Conservation (phyloP, 345 rosid species). For the Gossypium herbaceum region DNA sequence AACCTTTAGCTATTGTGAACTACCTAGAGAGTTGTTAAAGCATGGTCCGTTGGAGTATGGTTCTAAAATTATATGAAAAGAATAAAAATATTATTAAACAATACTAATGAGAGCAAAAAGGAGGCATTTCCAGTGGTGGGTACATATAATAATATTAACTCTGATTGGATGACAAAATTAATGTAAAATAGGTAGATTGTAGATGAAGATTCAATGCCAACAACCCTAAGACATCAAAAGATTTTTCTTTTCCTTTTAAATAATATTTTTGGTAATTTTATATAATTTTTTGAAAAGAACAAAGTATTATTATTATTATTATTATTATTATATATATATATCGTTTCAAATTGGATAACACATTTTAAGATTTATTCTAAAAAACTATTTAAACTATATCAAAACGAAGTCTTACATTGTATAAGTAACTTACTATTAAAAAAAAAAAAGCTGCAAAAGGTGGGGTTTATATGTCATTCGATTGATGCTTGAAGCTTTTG, state of each 20-base stretch:
- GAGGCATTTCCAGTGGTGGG: not conserved
- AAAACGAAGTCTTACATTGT: too few relatives aligned
- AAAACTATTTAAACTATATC: too few relatives aligned
- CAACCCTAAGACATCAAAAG: conserved; percentile 10
- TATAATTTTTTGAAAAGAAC: too few relatives aligned
- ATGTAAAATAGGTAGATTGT: conserved; percentile 14
- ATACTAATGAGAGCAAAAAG: not conserved
- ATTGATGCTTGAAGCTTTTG: conserved; percentile 13
- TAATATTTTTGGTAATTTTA: not conserved
- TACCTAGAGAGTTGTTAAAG: not conserved
- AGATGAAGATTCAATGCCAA: conserved; percentile 25
- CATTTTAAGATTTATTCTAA: too few relatives aligned
- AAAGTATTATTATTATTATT: not conserved
- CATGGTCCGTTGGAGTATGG: not conserved
- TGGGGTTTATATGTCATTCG: conserved; percentile 7
- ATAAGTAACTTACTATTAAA: too few relatives aligned
- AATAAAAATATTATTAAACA: conserved; percentile 2
- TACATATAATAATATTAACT: not conserved
- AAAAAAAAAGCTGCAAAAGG: not conserved
- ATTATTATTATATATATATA: too few relatives aligned
- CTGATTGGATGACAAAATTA: not conserved
- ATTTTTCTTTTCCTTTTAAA: not conserved
- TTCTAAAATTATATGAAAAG: not conserved
- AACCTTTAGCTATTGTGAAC: not conserved
- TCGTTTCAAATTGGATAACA: too few relatives aligned